Conservation (phyloP, 2,329 filamentous ascomycete species). For the Neobulgaria alba region DNA sequence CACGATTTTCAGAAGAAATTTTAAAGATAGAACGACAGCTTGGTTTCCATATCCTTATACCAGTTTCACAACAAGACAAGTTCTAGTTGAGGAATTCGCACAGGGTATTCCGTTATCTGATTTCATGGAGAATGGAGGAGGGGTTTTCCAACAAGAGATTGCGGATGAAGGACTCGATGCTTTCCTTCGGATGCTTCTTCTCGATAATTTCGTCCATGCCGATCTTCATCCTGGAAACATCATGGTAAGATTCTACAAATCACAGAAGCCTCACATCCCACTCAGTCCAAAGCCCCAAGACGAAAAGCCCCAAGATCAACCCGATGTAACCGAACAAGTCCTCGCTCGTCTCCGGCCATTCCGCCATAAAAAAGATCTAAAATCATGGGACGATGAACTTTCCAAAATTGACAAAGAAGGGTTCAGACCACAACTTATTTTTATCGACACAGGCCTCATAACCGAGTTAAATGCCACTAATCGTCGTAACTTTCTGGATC, state of each 20-base stretch:
- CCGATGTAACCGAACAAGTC: constrained; percentile 82
- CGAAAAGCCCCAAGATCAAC: constrained; percentile 37
- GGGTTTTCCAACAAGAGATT: constrained; percentile 88
- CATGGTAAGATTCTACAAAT: constrained; percentile 97
- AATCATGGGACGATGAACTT: constrained; percentile 68
- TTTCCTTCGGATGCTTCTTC: constrained; percentile 90
- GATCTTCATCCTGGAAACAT: constrained; percentile 97
- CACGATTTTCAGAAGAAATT: constrained; percentile 73
- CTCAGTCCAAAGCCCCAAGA: constrained; percentile 31
- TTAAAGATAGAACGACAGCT: constrained; percentile 81
- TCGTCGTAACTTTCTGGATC: constrained; percentile 81
- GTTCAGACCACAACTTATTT: constrained; percentile 87
- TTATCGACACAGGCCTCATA: constrained; percentile 93
- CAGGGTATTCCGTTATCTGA: constrained; percentile 86
- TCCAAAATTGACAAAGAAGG: constrained; percentile 74
- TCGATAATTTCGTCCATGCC: constrained; percentile 96
- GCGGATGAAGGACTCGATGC: constrained; percentile 91
- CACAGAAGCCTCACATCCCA: constrained; percentile 60
- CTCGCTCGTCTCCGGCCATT: constrained; percentile 70
- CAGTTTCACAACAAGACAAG: constrained; percentile 84
- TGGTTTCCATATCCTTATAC: constrained; percentile 95
- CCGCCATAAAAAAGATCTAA: constrained; percentile 49
- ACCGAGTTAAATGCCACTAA: constrained; percentile 87
- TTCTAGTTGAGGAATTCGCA: constrained; percentile 91
- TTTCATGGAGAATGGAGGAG: constrained; percentile 86